A percentile compares a stretch with the other conserved stretches of the same genome.
These are phyloP conservation scores for Mucor piriformis DNA, from an alignment of 371 early-diverging fungal genomes.

Conservation along the genomic window DNA sequence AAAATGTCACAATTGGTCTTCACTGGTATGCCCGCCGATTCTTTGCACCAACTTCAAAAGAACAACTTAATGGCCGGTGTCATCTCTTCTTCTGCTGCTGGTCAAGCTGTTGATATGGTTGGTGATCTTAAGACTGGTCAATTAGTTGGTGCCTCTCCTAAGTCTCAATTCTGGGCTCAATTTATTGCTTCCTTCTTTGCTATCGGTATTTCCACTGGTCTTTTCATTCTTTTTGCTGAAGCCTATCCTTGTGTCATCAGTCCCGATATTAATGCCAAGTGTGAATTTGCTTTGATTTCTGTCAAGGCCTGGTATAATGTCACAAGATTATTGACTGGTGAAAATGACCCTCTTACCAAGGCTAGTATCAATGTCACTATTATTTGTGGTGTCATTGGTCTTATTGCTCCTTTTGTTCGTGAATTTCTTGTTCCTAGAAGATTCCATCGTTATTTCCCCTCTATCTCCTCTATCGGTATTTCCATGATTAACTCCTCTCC, in stretches of 20 bases:
- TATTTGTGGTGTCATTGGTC: conserved; percentile 52
- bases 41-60: conserved; percentile 43
- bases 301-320: conserved; percentile 69
- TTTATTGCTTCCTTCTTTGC: conserved; percentile 65
- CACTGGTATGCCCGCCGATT: conserved; percentile 50
- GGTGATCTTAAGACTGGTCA: conserved; percentile 70
- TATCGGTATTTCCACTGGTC: conserved; percentile 55
- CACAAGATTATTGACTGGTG: conserved; percentile 57
- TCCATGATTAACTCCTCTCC: conserved; percentile 68
- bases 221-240: conserved; percentile 62
- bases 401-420: conserved; percentile 51
- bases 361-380: conserved; percentile 54
- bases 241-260: conserved; percentile 65
- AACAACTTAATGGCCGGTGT: conserved; percentile 66
- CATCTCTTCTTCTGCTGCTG: conserved; percentile 60
- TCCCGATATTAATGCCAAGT: conserved; percentile 23
- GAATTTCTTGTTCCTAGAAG: conserved; percentile 56
- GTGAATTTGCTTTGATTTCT: conserved; percentile 62
- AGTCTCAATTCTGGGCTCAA: conserved; percentile 68
- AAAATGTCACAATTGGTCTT: conserved; percentile 68
- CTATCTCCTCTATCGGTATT: conserved; percentile 70
- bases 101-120: conserved; percentile 70
- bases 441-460: conserved; percentile 60
- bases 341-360: conserved; percentile 43
- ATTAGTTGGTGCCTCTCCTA: conserved; percentile 61